These are phyloP conservation scores for Aleurites moluccanus DNA, from an alignment of 441 rosid species.

Conservation along the genomic window DNA sequence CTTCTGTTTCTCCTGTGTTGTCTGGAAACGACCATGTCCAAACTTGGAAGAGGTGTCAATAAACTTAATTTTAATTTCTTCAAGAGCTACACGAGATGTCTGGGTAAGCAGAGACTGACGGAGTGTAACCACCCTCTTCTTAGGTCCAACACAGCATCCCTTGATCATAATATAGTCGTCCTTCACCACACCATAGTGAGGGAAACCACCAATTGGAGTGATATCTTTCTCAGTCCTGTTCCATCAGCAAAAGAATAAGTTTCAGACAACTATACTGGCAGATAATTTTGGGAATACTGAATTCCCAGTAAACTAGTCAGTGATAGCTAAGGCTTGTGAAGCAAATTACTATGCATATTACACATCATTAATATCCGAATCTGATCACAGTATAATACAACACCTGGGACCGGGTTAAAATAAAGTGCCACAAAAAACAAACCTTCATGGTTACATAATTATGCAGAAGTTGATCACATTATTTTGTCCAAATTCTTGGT, in stretches of 20 bases:
- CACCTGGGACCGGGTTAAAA: not conserved
- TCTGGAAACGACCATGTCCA: constrained; percentile 90
- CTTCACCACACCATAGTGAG: constrained; percentile 86
- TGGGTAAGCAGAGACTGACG: constrained; percentile 72
- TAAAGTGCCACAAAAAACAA: not conserved
- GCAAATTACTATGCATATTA: not conserved
- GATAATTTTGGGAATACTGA: not conserved
- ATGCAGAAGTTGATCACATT: not conserved
- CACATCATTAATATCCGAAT: not conserved
- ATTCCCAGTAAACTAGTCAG: not conserved
- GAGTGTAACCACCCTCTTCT: constrained; percentile 92
- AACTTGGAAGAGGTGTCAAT: constrained; percentile 76
- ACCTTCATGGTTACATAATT: not conserved
- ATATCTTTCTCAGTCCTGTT: constrained; percentile 87
- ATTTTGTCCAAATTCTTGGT: not conserved
- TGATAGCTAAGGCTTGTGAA: not conserved
- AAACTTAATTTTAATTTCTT: constrained; percentile 79
- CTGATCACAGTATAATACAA: not conserved
- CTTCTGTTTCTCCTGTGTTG: constrained; percentile 68
- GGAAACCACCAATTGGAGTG: constrained; percentile 91
- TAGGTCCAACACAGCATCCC: constrained; percentile 90
- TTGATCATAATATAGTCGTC: constrained; percentile 83
- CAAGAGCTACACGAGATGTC: constrained; percentile 75
- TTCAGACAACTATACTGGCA: not conserved
- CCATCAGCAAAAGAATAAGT: not conserved